Evolutionary conservation across 768 basidiomycete genomes (phyloP), one percentile per base, ranked within the genome.

Genomic region (Trametes punicea): DNA sequence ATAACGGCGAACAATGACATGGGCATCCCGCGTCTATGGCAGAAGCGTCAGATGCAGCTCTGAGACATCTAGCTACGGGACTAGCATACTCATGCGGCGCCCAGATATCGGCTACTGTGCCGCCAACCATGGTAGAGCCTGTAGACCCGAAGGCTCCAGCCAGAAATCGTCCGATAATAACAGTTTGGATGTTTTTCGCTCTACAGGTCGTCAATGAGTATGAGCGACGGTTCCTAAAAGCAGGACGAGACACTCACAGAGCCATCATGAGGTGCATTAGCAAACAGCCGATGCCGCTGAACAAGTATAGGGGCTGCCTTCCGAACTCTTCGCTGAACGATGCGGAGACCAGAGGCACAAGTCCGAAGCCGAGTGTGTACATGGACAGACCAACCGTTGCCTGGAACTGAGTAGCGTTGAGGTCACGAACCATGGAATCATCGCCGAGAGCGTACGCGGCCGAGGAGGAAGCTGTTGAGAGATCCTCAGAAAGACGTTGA

Each of bases 291-390:
- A 79, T 62, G 10, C 69, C 69, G 1, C 82, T 83, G 29, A 68
- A 72, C 16, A 83, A 64, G 59, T 86, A 88, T 1, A 88, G 57
- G 1, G 80, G 83, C 46, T 79, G 78, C 38, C 87, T 70, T 11
- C 87, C 87, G 54, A 87, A 82, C 63, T 89, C 87, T 64, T 89
- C 87, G 64, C 85, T 87, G 59, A 88, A 79, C 0, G 86, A 79
- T 16, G 87, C 83, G 0, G 85, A 80, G 16, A 88, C 69, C 3
- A 88, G 80, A 0, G 87, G 86, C 15, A 83, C 70, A 20, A 87
- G 33, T 15, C 75, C 83, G 59, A 88, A 88, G 2, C 84, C 85
- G 6, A 88, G 64, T 0, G 80, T 71, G 67, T 76, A 88, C 26
- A 82, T 70, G 52, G 73, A 64, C 73, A 82, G 23, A 64, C 71